Conservation (phyloP, 148 eudicot genomes). For the Pouteria glomerata region DNA sequence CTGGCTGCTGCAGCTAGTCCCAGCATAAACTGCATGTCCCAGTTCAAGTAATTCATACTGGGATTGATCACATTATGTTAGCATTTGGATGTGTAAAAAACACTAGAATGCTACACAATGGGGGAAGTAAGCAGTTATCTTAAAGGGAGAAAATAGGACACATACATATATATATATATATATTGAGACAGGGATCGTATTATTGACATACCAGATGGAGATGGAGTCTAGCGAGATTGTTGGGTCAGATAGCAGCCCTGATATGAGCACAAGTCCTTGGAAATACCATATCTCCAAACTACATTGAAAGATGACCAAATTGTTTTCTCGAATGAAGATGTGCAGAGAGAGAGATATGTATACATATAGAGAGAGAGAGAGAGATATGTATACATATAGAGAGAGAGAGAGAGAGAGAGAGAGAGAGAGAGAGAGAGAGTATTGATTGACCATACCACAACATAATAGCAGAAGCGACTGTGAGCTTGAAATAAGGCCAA, state of each 20-base stretch:
- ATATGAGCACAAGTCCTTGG: conserved; percentile 61
- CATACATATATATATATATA: no score
- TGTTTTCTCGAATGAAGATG: no score
- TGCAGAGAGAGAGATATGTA: no score
- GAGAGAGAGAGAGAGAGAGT: not conserved
- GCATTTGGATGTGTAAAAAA: no score
- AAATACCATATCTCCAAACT: conserved; percentile 61
- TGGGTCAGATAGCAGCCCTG: conserved; percentile 52
- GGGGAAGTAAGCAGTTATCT: no score
- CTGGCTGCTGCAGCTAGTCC: conserved; percentile 53
- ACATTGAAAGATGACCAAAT: not conserved
- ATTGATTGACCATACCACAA: conserved; percentile 22
- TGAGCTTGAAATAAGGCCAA: conserved; percentile 59
- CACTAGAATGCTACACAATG: no score
- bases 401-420: not conserved
- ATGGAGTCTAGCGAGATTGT: conserved; percentile 52
- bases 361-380: not conserved
- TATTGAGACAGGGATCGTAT: not conserved
- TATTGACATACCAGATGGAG: conserved; percentile 43
- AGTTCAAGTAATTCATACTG: conserved; percentile 53
- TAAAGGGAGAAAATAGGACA: no score
- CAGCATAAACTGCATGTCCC: conserved; percentile 57
- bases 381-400: no score
- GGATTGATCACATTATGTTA: conserved; percentile 7
- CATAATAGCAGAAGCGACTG: conserved; percentile 59